These are phyloP conservation scores for Fusarium lyarnte DNA, from an alignment of 2,329 filamentous ascomycete species.

Conservation along the genomic window DNA sequence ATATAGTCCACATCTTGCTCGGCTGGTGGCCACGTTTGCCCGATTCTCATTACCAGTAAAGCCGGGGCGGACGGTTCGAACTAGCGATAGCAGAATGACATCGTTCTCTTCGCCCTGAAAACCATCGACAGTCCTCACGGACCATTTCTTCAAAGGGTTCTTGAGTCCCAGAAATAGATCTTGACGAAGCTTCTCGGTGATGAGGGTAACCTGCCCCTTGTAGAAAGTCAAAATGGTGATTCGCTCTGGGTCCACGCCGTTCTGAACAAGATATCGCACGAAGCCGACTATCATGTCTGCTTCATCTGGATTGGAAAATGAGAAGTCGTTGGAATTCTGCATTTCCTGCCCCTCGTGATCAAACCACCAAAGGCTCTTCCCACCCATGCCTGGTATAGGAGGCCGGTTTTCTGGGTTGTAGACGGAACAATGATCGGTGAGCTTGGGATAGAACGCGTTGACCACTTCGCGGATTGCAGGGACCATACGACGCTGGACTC, in stretches of 20 bases:
- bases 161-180: conserved; percentile 40
- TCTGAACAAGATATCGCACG: conserved; percentile 75
- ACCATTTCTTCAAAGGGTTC: conserved; percentile 51
- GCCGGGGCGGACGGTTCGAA: conserved; percentile 78
- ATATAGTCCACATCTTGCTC: conserved; percentile 82
- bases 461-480: conserved; percentile 57
- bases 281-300: conserved; percentile 80
- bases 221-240: conserved; percentile 91
- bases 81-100: conserved; percentile 81
- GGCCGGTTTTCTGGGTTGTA: conserved; percentile 46
- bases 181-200: conserved; percentile 60
- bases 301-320: conserved; percentile 75
- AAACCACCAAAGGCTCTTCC: conserved; percentile 54
- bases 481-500: conserved; percentile 71
- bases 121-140: conserved; percentile 84
- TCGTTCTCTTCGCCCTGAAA: conserved; percentile 95
- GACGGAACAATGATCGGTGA: conserved; percentile 58
- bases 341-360: conserved; percentile 69
- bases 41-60: conserved; percentile 75
- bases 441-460: conserved; percentile 57
- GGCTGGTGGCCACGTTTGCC: conserved; percentile 68
- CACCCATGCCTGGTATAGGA: conserved; percentile 58
- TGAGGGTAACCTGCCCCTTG: conserved; percentile 78
- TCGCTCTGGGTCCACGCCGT: conserved; percentile 65
- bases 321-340: conserved; percentile 66